Percentiles rank a stretch among this genome's conserved stretches.
Evolutionary conservation across 495 filamentous ascomycete species (phyloP).

Genomic region (Symbiotaphrina buchneri): DNA sequence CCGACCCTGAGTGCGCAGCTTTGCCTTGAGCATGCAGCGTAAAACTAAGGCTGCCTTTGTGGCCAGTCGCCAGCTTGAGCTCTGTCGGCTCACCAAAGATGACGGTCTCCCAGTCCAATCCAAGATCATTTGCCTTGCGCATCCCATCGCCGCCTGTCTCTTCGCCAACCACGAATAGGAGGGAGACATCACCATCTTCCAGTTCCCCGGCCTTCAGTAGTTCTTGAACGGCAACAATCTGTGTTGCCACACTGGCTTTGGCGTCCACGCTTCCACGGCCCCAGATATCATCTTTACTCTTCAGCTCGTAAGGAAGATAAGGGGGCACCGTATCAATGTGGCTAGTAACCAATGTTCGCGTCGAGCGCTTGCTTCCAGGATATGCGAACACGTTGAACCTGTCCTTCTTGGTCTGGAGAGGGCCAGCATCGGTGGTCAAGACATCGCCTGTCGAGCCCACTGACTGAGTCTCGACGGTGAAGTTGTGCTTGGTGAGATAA

Average conservation of each 20-base stretch:
- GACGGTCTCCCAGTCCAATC: slow-evolving; percentile 32
- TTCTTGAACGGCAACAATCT: slow-evolving; percentile 42
- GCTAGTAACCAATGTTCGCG: slow-evolving; percentile 46
- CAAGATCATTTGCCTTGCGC: slow-evolving; percentile 33
- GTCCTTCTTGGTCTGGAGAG: slow-evolving; percentile 8
- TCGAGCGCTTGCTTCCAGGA: slow-evolving; percentile 26
- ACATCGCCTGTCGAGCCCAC: slow-evolving; percentile 5
- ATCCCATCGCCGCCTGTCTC: slow-evolving; percentile 73
- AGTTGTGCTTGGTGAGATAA: slow-evolving; percentile 22
- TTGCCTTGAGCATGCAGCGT: slow-evolving; percentile 42
- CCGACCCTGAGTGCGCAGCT: slow-evolving; percentile 64
- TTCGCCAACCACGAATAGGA: slow-evolving; percentile 83
- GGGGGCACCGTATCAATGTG: slow-evolving; percentile 55
- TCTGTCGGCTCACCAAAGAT: slow-evolving; percentile 92
- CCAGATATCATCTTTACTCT: slow-evolving; percentile 23
- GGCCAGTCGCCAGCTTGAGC: slow-evolving; percentile 61
- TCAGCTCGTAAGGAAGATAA: slow-evolving; percentile 39
- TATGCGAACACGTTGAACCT: slow-evolving; percentile 70
- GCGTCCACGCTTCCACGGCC: slow-evolving; percentile 81
- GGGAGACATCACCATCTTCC: slow-evolving; percentile 26
- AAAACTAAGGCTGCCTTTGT: slow-evolving; percentile 61
- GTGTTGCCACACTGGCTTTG: slow-evolving; percentile 69
- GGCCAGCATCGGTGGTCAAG: not conserved
- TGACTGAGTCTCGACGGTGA: slow-evolving; percentile 41
- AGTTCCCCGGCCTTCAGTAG: slow-evolving; percentile 26